Percentiles rank a stretch among this genome's conserved stretches.
These are phyloP conservation scores for Neurospora sp. DNA, from an alignment of 495 filamentous ascomycete genomes.

Conservation along the genomic window DNA sequence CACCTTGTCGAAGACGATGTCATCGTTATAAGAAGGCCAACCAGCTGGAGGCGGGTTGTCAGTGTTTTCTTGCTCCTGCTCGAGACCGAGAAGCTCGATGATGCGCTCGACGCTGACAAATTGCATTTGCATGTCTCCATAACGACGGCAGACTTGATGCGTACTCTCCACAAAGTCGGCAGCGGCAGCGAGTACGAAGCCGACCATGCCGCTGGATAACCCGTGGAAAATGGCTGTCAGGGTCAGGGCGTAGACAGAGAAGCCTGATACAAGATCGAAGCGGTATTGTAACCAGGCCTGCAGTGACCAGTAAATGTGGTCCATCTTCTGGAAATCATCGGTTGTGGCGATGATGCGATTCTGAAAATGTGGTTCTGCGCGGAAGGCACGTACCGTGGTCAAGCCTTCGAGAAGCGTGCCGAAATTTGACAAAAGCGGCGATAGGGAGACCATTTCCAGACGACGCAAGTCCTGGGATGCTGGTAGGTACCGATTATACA, in stretches of 20 bases:
- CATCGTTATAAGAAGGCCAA: conserved; percentile 62
- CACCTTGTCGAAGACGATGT: conserved; percentile 65
- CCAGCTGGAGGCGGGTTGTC: conserved; percentile 51
- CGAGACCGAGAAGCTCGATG: conserved; percentile 63
- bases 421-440: conserved; percentile 77
- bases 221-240: conserved; percentile 57
- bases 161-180: conserved; percentile 56
- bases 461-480: conserved; percentile 72
- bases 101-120: conserved; percentile 81
- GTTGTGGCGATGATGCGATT: conserved; percentile 61
- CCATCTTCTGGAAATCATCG: conserved; percentile 82
- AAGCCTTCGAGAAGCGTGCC: conserved; percentile 69
- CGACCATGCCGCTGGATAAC: conserved; percentile 61
- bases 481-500: conserved; percentile 66
- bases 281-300: conserved; percentile 75
- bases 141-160: conserved; percentile 60
- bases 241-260: conserved; percentile 61
- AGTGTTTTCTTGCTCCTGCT: conserved; percentile 58
- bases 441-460: conserved; percentile 75
- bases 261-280: conserved; percentile 59
- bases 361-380: conserved; percentile 64
- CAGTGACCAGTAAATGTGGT: conserved; percentile 84
- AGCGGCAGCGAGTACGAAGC: conserved; percentile 61
- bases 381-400: conserved; percentile 69
- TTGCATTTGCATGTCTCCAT: conserved; percentile 79